Percentiles rank a stretch among this genome's conserved stretches.
Conservation (phyloP, 192 early-diverging fungal genomes). For the Entomortierella beljakovae region DNA sequence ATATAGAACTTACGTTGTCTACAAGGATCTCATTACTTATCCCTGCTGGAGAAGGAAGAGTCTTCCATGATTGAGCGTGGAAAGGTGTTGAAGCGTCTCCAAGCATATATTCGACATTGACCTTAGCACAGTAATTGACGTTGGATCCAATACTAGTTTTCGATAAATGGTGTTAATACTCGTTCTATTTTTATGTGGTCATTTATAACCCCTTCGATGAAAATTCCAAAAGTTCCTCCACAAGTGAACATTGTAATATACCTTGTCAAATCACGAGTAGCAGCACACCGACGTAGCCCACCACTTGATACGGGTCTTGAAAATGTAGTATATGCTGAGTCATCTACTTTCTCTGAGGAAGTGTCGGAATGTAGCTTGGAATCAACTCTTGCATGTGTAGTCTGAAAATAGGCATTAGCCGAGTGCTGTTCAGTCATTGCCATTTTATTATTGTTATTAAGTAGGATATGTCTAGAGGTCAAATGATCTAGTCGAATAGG, state of each 20-base stretch:
- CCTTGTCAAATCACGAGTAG: constrained; percentile 48
- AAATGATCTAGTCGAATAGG: too few species aligned
- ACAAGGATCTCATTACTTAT: constrained; percentile 19
- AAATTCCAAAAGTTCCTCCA: not conserved
- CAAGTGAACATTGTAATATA: not conserved
- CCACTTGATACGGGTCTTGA: constrained; percentile 22
- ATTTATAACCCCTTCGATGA: not conserved
- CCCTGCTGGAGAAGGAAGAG: constrained; percentile 1
- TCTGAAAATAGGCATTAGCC: constrained; percentile 32
- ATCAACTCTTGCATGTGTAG: constrained; percentile 41
- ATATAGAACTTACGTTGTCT: constrained; percentile 30
- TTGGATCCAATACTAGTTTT: constrained; percentile 25
- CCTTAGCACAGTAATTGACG: constrained; percentile 46
- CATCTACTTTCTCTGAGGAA: constrained; percentile 32
- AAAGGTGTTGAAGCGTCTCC: constrained; percentile 35
- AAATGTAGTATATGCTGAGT: constrained; percentile 10
- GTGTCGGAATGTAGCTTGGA: constrained; percentile 45
- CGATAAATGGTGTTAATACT: not conserved
- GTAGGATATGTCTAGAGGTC: not conserved
- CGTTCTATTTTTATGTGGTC: not conserved
- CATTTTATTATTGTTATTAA: constrained; percentile 13
- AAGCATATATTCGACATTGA: constrained; percentile 39
- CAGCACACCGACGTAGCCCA: constrained; percentile 48
- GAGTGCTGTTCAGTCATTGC: constrained; percentile 41
- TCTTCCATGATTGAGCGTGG: constrained; percentile 32